A percentile compares a stretch with the other conserved stretches of the same genome.
Conservation (phyloP, 306 rosid species). For the Oemleria cerasiformis region DNA sequence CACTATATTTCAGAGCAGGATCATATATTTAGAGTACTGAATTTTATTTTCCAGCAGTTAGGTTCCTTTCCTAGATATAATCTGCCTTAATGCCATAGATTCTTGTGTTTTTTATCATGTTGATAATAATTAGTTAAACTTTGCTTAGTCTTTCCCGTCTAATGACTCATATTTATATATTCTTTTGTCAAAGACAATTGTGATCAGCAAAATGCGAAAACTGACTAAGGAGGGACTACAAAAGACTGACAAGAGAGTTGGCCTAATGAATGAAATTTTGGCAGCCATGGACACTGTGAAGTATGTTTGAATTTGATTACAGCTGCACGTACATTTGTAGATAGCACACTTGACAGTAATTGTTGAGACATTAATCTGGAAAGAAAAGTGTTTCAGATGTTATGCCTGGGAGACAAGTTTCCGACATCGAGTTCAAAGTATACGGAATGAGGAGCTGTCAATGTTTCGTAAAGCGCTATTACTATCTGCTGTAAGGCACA, state of each 20-base stretch:
- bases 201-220: conserved; percentile 71
- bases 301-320: conserved; percentile 40
- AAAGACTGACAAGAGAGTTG: conserved; percentile 83
- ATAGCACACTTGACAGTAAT: background rate
- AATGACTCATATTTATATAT: background rate
- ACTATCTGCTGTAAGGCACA: conserved; percentile 46
- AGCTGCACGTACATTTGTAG: background rate
- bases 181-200: conserved; percentile 41
- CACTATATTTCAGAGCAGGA: too few species aligned
- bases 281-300: conserved; percentile 86
- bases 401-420: conserved; percentile 93
- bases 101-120: too few species aligned
- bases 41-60: too few species aligned
- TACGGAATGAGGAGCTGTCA: conserved; percentile 60
- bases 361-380: conserved; percentile 20
- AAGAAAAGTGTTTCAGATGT: conserved; percentile 55
- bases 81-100: too few species aligned
- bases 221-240: conserved; percentile 71
- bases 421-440: conserved; percentile 57
- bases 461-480: conserved; percentile 66
- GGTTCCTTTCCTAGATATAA: too few species aligned
- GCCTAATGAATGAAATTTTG: conserved; percentile 78
- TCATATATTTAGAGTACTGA: too few species aligned
- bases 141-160: too few species aligned
- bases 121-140: too few species aligned